Evolutionary conservation across 495 filamentous ascomycete species (phyloP), one percentile per base, ranked within the genome.

Genomic region (Penicillium soppii): DNA sequence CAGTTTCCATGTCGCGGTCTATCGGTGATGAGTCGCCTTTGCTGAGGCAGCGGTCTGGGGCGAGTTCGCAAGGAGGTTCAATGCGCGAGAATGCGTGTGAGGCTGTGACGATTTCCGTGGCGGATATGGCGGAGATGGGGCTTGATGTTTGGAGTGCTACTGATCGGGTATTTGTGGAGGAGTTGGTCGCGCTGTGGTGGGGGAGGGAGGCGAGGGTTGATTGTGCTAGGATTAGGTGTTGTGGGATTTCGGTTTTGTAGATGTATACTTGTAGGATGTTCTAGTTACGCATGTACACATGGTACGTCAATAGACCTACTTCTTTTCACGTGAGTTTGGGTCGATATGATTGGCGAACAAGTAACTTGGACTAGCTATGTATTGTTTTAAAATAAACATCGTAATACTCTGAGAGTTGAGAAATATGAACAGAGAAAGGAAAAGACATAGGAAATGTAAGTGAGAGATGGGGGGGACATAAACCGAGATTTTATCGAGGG

Each of bases 91-190:
- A 45, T 16, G 15, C 56, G 4, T 39, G 52, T 25, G 61, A 77
- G 0, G 72, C 74, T 29, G 69, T 91, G 5, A 70, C 70, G 3
- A 73, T 92, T 27, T 81, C 75, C 19, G 81, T 81, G 39, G 86
- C 89, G 19, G 89, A 91, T 53, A 75, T 96, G 59, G 74, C 75
- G 41, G 73, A 82, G 39, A 91, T 95, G 87, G 90, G 91, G 0
- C 78, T 96, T 22, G 91, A 96, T 61, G 76, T 85, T 0, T 96
- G 91, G 91, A 95, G 89, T 63, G 79, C 82, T 37, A 71, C 79
- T 22, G 91, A 96, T 66, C 80, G 84, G 30, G 68, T 77, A 15
- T 95, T 95, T 60, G 79, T 91, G 5, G 70, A 79, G 60, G 85
- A 89, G 52, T 65, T 90, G 36, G 72, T 85, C 49, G 71, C 58